A percentile compares a stretch with the other conserved stretches of the same genome.
phyloP scores from a whole-genome alignment of 2,329 filamentous ascomycete genomes.

The Trichoderma sp. region DNA sequence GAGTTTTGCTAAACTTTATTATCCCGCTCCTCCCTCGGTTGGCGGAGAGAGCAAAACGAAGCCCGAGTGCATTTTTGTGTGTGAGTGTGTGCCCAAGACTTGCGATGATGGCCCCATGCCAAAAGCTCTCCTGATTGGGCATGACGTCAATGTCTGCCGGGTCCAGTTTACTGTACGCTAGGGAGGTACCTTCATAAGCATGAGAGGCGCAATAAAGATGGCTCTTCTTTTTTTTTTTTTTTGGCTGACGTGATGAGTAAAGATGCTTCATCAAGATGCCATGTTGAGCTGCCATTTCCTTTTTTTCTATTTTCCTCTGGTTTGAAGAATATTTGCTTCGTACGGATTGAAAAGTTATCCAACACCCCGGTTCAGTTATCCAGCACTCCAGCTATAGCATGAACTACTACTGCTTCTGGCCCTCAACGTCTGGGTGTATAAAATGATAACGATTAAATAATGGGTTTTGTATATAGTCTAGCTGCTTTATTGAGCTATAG shows the following conservation, averaged over 20 bases:
- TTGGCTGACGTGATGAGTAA: neutral
- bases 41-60: neutral
- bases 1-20: neutral
- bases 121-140: constrained; percentile 1
- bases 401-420: no score
- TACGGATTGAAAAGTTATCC: neutral
- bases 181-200: neutral
- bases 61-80: neutral
- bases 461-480: no score
- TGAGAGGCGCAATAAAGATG: neutral
- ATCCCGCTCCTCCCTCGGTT: neutral
- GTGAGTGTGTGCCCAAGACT: neutral
- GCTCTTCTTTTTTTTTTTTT: neutral
- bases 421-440: no score
- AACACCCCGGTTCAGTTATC: no score
- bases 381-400: no score
- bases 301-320: neutral
- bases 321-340: neutral
- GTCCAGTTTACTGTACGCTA: neutral
- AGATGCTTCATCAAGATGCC: neutral
- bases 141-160: constrained; percentile 9
- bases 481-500: no score
- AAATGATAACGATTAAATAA: no score
- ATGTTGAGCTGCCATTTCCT: neutral
- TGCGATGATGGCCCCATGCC: constrained; percentile 1